A percentile compares a stretch with the other conserved stretches of the same genome.
These are phyloP conservation scores for Stromatinia cepivora DNA, from an alignment of 2,329 filamentous ascomycete genomes.

Conservation along the genomic window DNA sequence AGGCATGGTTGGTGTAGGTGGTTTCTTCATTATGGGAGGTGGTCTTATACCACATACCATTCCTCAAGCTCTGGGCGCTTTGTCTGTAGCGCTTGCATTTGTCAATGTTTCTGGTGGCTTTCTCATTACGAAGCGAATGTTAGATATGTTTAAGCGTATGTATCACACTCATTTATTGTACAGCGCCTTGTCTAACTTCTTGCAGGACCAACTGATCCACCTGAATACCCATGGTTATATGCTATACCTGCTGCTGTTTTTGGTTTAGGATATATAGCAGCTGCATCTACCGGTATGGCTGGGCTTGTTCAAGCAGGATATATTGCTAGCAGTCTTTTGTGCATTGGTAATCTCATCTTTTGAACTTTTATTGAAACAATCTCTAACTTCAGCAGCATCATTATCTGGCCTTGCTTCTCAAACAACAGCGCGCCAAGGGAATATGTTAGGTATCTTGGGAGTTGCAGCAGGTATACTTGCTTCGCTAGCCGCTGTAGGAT, in stretches of 20 bases:
- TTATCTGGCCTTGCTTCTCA: slow-evolving; percentile 81
- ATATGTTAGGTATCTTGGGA: slow-evolving; percentile 82
- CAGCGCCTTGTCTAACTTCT: slow-evolving; percentile 8
- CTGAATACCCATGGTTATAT: slow-evolving; percentile 87
- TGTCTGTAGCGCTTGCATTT: slow-evolving; percentile 81
- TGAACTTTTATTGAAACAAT: too few species aligned
- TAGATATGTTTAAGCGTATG: slow-evolving; percentile 82
- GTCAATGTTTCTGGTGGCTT: slow-evolving; percentile 89
- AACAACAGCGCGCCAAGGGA: slow-evolving; percentile 78
- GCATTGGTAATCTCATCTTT: slow-evolving; percentile 54
- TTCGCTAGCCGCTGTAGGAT: slow-evolving; percentile 78
- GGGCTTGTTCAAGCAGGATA: slow-evolving; percentile 87
- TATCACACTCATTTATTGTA: slow-evolving; percentile 6
- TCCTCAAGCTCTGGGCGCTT: slow-evolving; percentile 74
- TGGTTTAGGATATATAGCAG: slow-evolving; percentile 77
- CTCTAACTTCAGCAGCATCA: slow-evolving; percentile 50
- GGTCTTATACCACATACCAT: slow-evolving; percentile 75
- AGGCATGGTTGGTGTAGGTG: slow-evolving; percentile 84
- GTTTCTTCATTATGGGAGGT: slow-evolving; percentile 85
- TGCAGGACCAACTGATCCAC: slow-evolving; percentile 73
- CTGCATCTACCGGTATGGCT: slow-evolving; percentile 77
- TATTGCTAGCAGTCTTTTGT: slow-evolving; percentile 78
- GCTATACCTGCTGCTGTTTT: slow-evolving; percentile 75
- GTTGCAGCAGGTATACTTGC: slow-evolving; percentile 81
- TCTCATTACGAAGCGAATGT: slow-evolving; percentile 88